Evolutionary conservation across 1,139 yeast genomes (phyloP).

Genomic region (Lodderomyces theae): DNA sequence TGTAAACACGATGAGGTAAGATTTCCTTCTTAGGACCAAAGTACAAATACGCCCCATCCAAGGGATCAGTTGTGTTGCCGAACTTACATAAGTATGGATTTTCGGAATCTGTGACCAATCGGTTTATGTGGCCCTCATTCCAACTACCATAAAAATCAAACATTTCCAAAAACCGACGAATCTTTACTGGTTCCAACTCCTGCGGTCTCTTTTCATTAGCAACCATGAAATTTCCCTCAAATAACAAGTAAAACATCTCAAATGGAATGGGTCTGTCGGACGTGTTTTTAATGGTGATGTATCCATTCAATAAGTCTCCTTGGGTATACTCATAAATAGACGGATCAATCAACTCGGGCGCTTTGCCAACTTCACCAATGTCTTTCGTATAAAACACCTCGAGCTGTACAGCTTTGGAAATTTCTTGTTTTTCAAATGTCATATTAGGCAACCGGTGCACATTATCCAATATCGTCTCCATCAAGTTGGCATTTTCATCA

Average conservation of each 20-base stretch:
- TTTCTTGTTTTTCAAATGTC: conserved; percentile 26
- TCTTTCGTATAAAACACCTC: conserved; percentile 35
- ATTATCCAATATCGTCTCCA: conserved; percentile 39
- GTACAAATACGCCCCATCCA: conserved; percentile 27
- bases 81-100: conserved; percentile 18
- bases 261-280: conserved; percentile 29
- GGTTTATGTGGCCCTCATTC: conserved; percentile 29
- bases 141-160: conserved; percentile 44
- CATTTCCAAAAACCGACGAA: conserved; percentile 33
- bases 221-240: conserved; percentile 35
- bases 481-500: conserved; percentile 37
- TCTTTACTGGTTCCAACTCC: conserved; percentile 17
- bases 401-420: conserved; percentile 28
- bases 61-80: conserved; percentile 20
- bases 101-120: conserved; percentile 27
- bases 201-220: conserved; percentile 12
- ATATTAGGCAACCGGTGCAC: conserved; percentile 34
- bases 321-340: conserved; percentile 36
- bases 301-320: conserved; percentile 43
- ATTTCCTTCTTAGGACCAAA: conserved; percentile 25
- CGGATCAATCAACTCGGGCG: conserved; percentile 33
- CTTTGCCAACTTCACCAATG: conserved; percentile 28
- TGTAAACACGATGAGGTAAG: conserved; percentile 30
- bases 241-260: conserved; percentile 42
- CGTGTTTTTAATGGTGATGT: conserved; percentile 28